Base-by-base conservation (phyloP, 352 stramenopile genomes). In the Phytophthora tubulina region DNA sequence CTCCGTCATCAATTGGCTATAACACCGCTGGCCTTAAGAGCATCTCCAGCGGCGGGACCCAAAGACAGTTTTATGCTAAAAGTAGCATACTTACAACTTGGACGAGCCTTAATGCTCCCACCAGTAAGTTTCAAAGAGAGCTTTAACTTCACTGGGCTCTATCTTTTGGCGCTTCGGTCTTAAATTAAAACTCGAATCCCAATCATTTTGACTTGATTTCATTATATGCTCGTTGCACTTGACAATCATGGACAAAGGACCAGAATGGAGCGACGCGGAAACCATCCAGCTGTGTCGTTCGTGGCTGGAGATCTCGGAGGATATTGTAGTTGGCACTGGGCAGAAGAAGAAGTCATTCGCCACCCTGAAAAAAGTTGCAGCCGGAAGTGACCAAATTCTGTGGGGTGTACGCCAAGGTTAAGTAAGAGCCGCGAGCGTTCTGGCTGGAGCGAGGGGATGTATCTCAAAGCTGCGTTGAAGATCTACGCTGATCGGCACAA, bases 401-500 rank as follows among this genome's bases (percentile, higher is more conserved):
- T 27, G 21, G 21, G 21, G 21, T 27, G 21, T 27, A 27, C 21
- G 21, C 21, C 21, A 27, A 27, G 21, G 21, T 27, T 27, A 27
- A 27, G 21, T 27, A 27, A 27, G 21, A 27, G 21, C 21, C 21
- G 21, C 21, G 21, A 27, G 21, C 21, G 21, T 27, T 27, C 21
- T 27, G 21, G 21, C 21, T 2, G 21, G 21, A 27, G 21, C 21
- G 21, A 27, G 21, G 21, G 21, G 21, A 70, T 70, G 63, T 63
- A 70, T 36, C 38, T 61, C 0, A 17, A 62, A 6, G n/a, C n/a
- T 7, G 30, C 38, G 2, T 8, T 65, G 1, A 55, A 59, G 38
- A 44, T 71, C 13, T 65, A 65, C 17, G 36, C 30, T 14, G 54
- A 56, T 0, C 45, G 54, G 4, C 36, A 59, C 54, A 64, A 71